These are phyloP conservation scores for Asterionellopsis glacialis DNA, from an alignment of 108 stramenopile genomes.

Conservation along the genomic window DNA sequence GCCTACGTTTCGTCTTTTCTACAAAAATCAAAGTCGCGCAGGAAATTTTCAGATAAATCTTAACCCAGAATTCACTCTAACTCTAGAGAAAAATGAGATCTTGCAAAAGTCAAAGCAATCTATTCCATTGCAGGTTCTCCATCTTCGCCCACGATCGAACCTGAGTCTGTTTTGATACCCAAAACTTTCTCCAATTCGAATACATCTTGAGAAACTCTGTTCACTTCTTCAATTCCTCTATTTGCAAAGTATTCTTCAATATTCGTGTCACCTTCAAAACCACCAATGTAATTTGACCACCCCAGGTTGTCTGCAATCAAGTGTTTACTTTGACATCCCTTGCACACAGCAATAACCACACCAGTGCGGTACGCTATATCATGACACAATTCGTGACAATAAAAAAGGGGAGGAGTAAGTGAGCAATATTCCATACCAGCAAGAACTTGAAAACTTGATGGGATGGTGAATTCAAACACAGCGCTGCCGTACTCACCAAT, in stretches of 20 bases:
- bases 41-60: too few relatives aligned
- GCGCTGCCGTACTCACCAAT: constrained; percentile 29
- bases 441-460: too few relatives aligned
- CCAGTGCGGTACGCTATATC: constrained; percentile 56
- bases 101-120: too few relatives aligned
- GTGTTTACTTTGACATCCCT: constrained; percentile 60
- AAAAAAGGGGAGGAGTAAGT: not conserved
- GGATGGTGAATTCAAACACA: too few relatives aligned
- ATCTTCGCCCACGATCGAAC: constrained; percentile 23
- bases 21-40: too few relatives aligned
- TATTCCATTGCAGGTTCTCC: constrained; percentile 34
- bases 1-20: too few relatives aligned
- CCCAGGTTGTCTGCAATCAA: constrained; percentile 79
- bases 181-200: constrained; percentile 33
- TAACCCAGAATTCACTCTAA: too few relatives aligned
- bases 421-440: not conserved
- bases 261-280: constrained; percentile 49
- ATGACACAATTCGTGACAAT: not conserved
- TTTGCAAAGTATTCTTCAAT: constrained; percentile 53
- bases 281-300: constrained; percentile 36
- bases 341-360: constrained; percentile 69
- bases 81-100: too few relatives aligned
- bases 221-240: constrained; percentile 20
- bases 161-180: not conserved
- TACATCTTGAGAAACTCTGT: constrained; percentile 29